Conservation (phyloP, 179 eudicot genomes). For the Carnegiea gigantea region DNA sequence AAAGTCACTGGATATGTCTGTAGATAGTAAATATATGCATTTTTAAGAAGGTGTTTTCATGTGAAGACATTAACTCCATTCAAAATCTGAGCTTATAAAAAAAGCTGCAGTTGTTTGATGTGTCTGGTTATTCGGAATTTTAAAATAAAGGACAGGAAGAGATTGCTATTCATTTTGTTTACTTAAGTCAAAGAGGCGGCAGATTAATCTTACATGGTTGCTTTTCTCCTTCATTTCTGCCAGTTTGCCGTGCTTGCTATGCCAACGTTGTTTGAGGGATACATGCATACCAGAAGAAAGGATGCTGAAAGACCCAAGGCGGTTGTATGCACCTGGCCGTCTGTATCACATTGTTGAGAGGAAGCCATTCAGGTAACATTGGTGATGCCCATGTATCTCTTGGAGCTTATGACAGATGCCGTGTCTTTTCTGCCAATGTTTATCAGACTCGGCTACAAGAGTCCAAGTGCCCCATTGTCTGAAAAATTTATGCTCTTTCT, state of each 20-base stretch:
- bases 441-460: too few species aligned
- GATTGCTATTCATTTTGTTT: too few species aligned
- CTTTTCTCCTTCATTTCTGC: not conserved
- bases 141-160: too few species aligned
- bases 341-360: slow-evolving; percentile 96
- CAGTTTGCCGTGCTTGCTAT: slow-evolving; percentile 92
- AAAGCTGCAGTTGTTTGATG: too few species aligned
- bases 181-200: not conserved
- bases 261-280: slow-evolving; percentile 84
- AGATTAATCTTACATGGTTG: not conserved
- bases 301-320: slow-evolving; percentile 81
- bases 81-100: too few species aligned
- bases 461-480: too few species aligned
- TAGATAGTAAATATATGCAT: too few species aligned
- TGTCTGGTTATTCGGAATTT: too few species aligned
- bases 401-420: not conserved
- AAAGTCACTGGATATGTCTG: too few species aligned
- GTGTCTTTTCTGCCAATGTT: not conserved
- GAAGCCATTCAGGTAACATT: slow-evolving; percentile 70
- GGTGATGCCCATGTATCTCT: not conserved
- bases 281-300: slow-evolving; percentile 78
- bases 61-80: too few species aligned
- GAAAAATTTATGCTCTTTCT: too few species aligned
- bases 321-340: slow-evolving; percentile 97
- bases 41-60: not conserved